Conservation (phyloP, 495 filamentous ascomycete species). For the Patellaria atrata region DNA sequence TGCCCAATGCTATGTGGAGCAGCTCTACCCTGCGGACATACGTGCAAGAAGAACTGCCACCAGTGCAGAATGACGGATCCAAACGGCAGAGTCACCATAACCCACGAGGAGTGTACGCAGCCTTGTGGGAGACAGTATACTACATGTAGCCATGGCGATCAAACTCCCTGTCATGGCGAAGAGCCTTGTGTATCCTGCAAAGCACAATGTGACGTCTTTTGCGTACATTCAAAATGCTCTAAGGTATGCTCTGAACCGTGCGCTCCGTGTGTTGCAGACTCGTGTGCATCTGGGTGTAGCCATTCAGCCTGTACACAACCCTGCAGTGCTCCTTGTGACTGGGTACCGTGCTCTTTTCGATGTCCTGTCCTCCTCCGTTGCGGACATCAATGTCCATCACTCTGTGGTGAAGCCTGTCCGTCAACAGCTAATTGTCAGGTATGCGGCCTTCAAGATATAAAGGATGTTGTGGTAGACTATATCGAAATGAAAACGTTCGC, state of each 20-base stretch:
- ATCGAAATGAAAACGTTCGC: conserved; percentile 35
- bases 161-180: conserved; percentile 37
- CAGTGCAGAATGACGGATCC: conserved; percentile 40
- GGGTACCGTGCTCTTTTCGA: conserved; percentile 49
- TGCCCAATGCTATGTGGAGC: conserved; percentile 37
- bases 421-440: conserved; percentile 10
- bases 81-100: no score
- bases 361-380: conserved; percentile 43
- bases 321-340: conserved; percentile 45
- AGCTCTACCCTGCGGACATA: conserved; percentile 44
- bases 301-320: conserved; percentile 47
- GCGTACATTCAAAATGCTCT: conserved; percentile 45
- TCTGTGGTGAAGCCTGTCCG: conserved; percentile 14
- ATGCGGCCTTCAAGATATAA: conserved; percentile 24
- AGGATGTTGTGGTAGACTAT: conserved; percentile 38
- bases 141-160: conserved; percentile 45
- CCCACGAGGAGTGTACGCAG: conserved; percentile 3
- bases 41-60: conserved; percentile 38
- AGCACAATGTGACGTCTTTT: conserved; percentile 44
- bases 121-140: conserved; percentile 2
- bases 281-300: conserved; percentile 42
- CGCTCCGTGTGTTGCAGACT: conserved; percentile 42
- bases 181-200: conserved; percentile 40
- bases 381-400: conserved; percentile 17
- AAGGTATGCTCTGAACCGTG: conserved; percentile 50